These are phyloP conservation scores for Cicer arietinum DNA, from an alignment of 306 rosid genomes.

Conservation along the genomic window DNA sequence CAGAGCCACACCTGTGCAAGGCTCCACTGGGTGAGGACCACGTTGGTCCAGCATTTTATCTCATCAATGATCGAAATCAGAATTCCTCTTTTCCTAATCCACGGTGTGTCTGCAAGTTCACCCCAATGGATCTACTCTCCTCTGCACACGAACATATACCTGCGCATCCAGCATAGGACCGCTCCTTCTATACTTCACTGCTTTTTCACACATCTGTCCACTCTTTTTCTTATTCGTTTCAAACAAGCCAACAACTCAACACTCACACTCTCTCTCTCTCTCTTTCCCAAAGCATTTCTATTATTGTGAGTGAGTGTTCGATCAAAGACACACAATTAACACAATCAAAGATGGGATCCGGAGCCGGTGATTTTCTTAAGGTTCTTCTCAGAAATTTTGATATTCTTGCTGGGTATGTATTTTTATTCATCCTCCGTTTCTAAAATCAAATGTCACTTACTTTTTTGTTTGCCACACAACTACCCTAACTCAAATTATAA, in stretches of 20 bases:
- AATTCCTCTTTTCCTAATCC: too few species aligned
- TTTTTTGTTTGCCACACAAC: neutral
- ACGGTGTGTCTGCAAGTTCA: too few species aligned
- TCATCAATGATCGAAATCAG: too few species aligned
- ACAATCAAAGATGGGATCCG: slow-evolving; percentile 79
- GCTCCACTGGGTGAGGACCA: too few species aligned
- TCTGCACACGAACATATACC: too few species aligned
- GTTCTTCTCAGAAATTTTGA: slow-evolving; percentile 80
- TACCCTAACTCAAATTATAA: neutral
- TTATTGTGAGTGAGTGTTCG: neutral
- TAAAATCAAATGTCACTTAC: neutral
- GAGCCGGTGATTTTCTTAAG: slow-evolving; percentile 74
- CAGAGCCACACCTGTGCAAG: too few species aligned
- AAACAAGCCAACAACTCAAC: neutral
- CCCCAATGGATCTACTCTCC: too few species aligned
- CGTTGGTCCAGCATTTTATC: too few species aligned
- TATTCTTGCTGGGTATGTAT: slow-evolving; percentile 89
- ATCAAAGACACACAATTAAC: neutral
- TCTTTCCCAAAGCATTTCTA: neutral
- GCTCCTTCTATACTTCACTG: too few species aligned
- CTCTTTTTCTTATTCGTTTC: neutral
- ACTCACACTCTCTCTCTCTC: neutral
- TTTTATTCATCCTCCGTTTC: neutral
- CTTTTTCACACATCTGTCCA: slow-evolving; percentile 6
- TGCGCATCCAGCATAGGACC: too few species aligned